phyloP scores from a whole-genome alignment of 2,329 filamentous ascomycete species.

The Pseudogymnoascus sp. region DNA sequence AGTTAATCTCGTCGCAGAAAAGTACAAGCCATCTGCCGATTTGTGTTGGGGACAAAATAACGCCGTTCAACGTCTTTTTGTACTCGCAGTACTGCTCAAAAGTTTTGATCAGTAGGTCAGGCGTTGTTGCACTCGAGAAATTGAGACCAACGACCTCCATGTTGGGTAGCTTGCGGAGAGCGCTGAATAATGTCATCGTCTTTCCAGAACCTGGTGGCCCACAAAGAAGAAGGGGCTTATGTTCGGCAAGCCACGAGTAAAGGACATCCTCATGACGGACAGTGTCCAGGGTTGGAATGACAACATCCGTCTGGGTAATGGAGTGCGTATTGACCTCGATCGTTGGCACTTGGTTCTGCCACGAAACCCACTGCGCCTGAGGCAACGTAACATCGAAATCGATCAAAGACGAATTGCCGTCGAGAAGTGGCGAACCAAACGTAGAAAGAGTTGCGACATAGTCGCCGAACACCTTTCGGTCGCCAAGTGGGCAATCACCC shows the following conservation, averaged over 20 bases:
- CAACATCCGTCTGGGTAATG: constrained; percentile 93
- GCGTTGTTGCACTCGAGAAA: constrained; percentile 97
- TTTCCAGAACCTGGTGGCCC: constrained; percentile 98
- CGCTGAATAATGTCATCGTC: constrained; percentile 99
- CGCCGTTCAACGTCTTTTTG: constrained; percentile 94
- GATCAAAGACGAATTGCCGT: constrained; percentile 76
- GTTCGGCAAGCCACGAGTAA: constrained; percentile 98
- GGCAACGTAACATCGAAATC: constrained; percentile 90
- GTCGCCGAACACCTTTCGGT: constrained; percentile 86
- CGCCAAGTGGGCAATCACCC: constrained; percentile 80
- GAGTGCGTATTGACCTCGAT: constrained; percentile 98
- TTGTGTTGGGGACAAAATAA: constrained; percentile 90
- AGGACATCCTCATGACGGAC: constrained; percentile 97
- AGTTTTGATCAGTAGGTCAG: constrained; percentile 95
- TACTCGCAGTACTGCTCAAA: constrained; percentile 99
- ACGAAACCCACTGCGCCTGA: constrained; percentile 79
- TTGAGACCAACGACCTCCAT: constrained; percentile 99
- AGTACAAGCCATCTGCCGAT: constrained; percentile 97
- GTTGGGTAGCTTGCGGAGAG: constrained; percentile 89
- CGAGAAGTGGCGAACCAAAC: constrained; percentile 74
- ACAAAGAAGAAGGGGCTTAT: constrained; percentile 92
- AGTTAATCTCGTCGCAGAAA: constrained; percentile 99
- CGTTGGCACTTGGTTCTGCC: constrained; percentile 89
- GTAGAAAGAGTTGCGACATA: constrained; percentile 73
- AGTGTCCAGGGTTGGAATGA: constrained; percentile 95